Percentiles rank a stretch among this genome's conserved stretches.
Conservation (phyloP, 345 rosid genomes). For the Brassica napus region Da-Ae NC_063442.1:19539501-19540000, state of each 20-base stretch:
- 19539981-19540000: too few relatives aligned
- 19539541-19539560: slow-evolving; percentile 84
- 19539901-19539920: too few relatives aligned
- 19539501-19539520: slow-evolving; percentile 58
- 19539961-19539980: too few relatives aligned
- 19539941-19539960: too few relatives aligned
- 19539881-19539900: too few relatives aligned
- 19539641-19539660: neutral
- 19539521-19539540: slow-evolving; percentile 94
- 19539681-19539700: slow-evolving; percentile 94
- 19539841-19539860: too few relatives aligned
- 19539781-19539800: slow-evolving; percentile 86
- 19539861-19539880: too few relatives aligned
- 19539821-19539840: slow-evolving; percentile 10
- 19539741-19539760: slow-evolving; percentile 91
- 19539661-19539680: slow-evolving; percentile 65
- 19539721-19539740: slow-evolving; percentile 90
- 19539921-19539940: too few relatives aligned
- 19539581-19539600: slow-evolving; percentile 92
- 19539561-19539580: slow-evolving; percentile 85
- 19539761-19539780: slow-evolving; percentile 82
- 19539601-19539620: slow-evolving; percentile 69
- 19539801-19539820: slow-evolving; percentile 83
- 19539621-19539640: slow-evolving; percentile 15
- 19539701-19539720: slow-evolving; percentile 84